Conservation (phyloP, 495 filamentous ascomycete species). For the Echria macrotheca region DNA sequence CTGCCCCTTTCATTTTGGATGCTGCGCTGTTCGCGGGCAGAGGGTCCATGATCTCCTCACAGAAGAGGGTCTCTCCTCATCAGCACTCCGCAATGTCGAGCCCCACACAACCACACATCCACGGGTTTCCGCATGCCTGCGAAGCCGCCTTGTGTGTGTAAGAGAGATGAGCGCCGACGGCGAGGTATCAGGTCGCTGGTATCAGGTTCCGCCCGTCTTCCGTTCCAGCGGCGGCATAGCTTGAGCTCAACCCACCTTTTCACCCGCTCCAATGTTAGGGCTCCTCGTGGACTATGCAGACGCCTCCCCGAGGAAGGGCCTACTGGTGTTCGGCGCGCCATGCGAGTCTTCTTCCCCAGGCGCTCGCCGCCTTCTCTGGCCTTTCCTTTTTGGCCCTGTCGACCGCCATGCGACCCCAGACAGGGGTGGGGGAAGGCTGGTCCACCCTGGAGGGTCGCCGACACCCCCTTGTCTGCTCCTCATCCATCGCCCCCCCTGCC, state of each 20-base stretch:
- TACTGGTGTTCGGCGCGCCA: too few relatives aligned
- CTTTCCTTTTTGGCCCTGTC: neutral
- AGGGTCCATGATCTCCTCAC: slow-evolving; percentile 10
- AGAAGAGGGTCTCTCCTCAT: too few relatives aligned
- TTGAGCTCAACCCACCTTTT: neutral
- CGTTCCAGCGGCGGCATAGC: slow-evolving; percentile 1
- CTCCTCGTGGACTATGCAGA: slow-evolving; percentile 6
- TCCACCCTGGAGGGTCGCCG: neutral
- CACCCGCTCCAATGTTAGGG: neutral
- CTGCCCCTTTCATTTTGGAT: slow-evolving; percentile 12
- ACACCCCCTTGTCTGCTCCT: slow-evolving; percentile 3
- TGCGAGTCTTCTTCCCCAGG: too few relatives aligned
- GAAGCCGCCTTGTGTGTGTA: slow-evolving; percentile 2
- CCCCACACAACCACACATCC: slow-evolving; percentile 6
- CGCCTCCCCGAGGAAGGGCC: slow-evolving; percentile 1
- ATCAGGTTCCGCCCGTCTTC: neutral
- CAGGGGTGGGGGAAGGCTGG: slow-evolving; percentile 12
- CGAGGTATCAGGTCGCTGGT: slow-evolving; percentile 8
- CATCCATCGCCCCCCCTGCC: slow-evolving; percentile 8
- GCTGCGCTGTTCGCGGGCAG: neutral
- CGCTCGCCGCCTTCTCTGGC: neutral
- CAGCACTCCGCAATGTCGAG: slow-evolving; percentile 12
- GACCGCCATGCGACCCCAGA: slow-evolving; percentile 15
- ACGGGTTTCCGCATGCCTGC: too few relatives aligned
- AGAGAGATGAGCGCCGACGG: slow-evolving; percentile 6